phyloP scores from a whole-genome alignment of 2,329 filamentous ascomycete species.

The Paraphoma chrysanthemicola region DNA sequence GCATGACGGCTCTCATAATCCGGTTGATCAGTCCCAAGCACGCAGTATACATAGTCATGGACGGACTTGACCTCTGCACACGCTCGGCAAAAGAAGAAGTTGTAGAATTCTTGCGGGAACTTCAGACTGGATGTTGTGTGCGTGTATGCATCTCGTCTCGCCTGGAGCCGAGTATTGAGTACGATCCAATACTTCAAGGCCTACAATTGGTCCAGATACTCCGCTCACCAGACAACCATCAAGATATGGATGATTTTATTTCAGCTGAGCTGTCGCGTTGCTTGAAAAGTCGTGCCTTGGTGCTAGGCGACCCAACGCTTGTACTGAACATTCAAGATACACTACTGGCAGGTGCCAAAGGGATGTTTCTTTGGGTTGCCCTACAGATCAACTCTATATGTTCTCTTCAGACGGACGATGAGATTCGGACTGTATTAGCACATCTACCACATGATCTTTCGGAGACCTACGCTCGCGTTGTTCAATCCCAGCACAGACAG shows the following conservation, averaged over 20 bases:
- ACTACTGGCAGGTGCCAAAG: slow-evolving; percentile 24
- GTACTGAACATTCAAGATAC: slow-evolving; percentile 34
- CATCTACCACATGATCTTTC: slow-evolving; percentile 25
- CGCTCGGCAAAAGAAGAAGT: slow-evolving; percentile 15
- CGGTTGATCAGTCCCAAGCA: slow-evolving; percentile 11
- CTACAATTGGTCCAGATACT: slow-evolving; percentile 1
- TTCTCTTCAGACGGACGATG: slow-evolving; percentile 44
- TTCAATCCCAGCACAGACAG: slow-evolving; percentile 16
- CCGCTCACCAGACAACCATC: slow-evolving; percentile 27
- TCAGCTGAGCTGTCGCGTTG: slow-evolving; percentile 30
- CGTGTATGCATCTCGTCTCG: slow-evolving; percentile 32
- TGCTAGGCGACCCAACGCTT: slow-evolving; percentile 30
- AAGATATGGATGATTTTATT: slow-evolving; percentile 34
- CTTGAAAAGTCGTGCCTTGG: slow-evolving; percentile 18
- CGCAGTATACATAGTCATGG: slow-evolving; percentile 43
- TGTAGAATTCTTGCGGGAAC: slow-evolving; percentile 18
- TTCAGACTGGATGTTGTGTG: slow-evolving; percentile 28
- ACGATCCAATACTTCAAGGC: slow-evolving; percentile 3
- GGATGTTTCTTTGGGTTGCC: slow-evolving; percentile 38
- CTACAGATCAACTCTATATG: slow-evolving; percentile 38
- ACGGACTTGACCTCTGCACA: slow-evolving; percentile 46
- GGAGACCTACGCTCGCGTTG: slow-evolving; percentile 19
- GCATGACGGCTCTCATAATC: slow-evolving; percentile 22
- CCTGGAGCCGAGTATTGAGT: slow-evolving; percentile 20
- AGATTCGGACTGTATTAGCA: slow-evolving; percentile 37